Conservation (phyloP, 495 filamentous ascomycete genomes). For the Aspergillus bertholletiae region DNA sequence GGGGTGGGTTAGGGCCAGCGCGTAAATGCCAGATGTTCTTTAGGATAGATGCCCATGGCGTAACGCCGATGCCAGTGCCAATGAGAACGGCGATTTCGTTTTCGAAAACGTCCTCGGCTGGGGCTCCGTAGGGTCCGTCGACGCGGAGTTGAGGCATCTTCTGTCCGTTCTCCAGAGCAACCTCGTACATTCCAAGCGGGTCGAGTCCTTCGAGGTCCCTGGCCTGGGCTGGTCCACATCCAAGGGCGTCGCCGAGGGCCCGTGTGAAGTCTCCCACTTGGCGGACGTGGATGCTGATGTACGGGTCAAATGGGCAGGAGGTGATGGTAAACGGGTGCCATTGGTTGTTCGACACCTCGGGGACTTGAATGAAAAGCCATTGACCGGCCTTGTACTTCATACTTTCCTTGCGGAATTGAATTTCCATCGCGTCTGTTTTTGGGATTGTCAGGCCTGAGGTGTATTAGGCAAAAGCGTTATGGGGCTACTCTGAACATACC, state of each 20-base stretch:
- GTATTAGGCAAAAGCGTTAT: conserved; percentile 18
- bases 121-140: conserved; percentile 95
- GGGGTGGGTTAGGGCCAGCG: conserved; percentile 77
- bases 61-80: conserved; percentile 96
- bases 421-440: conserved; percentile 85
- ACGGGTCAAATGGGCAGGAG: conserved; percentile 92
- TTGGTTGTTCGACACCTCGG: conserved; percentile 79
- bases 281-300: conserved; percentile 89
- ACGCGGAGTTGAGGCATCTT: conserved; percentile 85
- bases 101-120: conserved; percentile 89
- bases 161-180: conserved; percentile 90
- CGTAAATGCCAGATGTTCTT: conserved; percentile 99
- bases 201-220: conserved; percentile 87
- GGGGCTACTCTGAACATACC: conserved; percentile 49
- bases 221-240: conserved; percentile 78
- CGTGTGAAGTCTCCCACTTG: conserved; percentile 97
- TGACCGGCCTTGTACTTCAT: conserved; percentile 99
- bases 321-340: conserved; percentile 99
- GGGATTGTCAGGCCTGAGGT: conserved; percentile 15
- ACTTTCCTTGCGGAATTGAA: conserved; percentile 92
- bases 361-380: conserved; percentile 94
- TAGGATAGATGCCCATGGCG: conserved; percentile 93
- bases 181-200: conserved; percentile 95
- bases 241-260: conserved; percentile 84
- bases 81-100: conserved; percentile 98